A percentile compares a stretch with the other conserved stretches of the same genome.
Conservation (phyloP, 345 rosid species). For the Clausena lansium region DNA sequence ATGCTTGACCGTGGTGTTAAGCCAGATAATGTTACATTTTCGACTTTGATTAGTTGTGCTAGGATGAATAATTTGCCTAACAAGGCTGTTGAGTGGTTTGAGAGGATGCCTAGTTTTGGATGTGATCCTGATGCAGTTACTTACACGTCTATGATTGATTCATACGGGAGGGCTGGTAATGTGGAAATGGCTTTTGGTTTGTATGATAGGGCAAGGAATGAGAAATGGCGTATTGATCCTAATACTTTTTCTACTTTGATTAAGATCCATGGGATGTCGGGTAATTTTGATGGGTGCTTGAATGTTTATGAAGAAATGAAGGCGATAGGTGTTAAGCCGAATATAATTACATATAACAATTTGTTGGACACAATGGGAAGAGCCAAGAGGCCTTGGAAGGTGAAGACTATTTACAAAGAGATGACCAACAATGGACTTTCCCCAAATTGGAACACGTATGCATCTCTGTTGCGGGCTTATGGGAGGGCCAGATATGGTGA, state of each 20-base stretch:
- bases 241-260: constrained; percentile 71
- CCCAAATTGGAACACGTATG: constrained; percentile 65
- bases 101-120: constrained; percentile 69
- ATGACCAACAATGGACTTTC: constrained; percentile 58
- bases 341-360: constrained; percentile 61
- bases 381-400: constrained; percentile 97
- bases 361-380: constrained; percentile 88
- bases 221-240: constrained; percentile 73
- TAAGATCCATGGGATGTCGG: constrained; percentile 53
- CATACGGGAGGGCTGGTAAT: constrained; percentile 76
- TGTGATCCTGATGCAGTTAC: constrained; percentile 73
- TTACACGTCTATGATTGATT: constrained; percentile 69
- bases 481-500: constrained; percentile 77
- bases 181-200: constrained; percentile 71
- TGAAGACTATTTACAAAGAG: constrained; percentile 62
- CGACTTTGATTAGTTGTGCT: constrained; percentile 74
- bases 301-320: constrained; percentile 94
- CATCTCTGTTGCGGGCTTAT: constrained; percentile 75
- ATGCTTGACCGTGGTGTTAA: constrained; percentile 67
- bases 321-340: constrained; percentile 73
- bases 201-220: constrained; percentile 89
- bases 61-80: constrained; percentile 52
- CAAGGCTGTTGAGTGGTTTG: constrained; percentile 85
- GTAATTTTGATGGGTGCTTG: constrained; percentile 88
- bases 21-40: constrained; percentile 75